Percentiles rank a stretch among this genome's conserved stretches.
phyloP scores from a whole-genome alignment of 768 basidiomycete genomes.

The Cyathus striatus region DNA sequence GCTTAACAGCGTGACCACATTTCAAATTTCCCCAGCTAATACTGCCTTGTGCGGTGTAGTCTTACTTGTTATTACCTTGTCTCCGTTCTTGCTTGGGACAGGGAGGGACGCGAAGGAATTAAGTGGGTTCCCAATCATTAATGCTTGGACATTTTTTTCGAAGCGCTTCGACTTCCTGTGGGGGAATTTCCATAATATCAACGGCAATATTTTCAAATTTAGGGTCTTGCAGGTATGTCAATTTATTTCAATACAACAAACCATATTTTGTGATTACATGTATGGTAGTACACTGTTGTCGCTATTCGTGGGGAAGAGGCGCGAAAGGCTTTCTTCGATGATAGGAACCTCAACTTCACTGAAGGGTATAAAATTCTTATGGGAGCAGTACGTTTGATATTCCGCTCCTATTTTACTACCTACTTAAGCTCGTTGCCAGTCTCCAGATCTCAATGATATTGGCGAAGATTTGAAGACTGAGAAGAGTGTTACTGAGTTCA shows the following conservation, averaged over 20 bases:
- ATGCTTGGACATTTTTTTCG: slow-evolving; percentile 25
- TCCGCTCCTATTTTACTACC: background rate
- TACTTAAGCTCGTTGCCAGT: slow-evolving; percentile 1
- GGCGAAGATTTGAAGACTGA: slow-evolving; percentile 5
- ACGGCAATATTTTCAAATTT: slow-evolving; percentile 20
- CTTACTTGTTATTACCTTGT: background rate
- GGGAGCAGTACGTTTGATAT: slow-evolving; percentile 14
- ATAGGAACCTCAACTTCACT: slow-evolving; percentile 17
- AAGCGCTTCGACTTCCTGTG: slow-evolving; percentile 21
- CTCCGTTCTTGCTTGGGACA: background rate
- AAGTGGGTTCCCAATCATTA: slow-evolving; percentile 12
- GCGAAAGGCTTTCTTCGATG: slow-evolving; percentile 22
- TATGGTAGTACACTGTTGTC: slow-evolving; percentile 13
- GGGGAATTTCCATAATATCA: slow-evolving; percentile 15
- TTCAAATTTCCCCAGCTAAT: background rate
- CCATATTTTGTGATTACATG: background rate
- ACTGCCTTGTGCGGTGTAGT: background rate
- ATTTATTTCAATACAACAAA: background rate
- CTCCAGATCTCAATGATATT: slow-evolving; percentile 18
- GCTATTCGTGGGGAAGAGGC: slow-evolving; percentile 14
- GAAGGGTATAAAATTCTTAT: slow-evolving; percentile 28
- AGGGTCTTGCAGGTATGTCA: slow-evolving; percentile 20
- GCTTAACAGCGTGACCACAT: too few species aligned
- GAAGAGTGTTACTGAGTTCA: slow-evolving; percentile 11
- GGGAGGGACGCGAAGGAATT: background rate